A percentile compares a stretch with the other conserved stretches of the same genome.
Evolutionary conservation across 2,329 filamentous ascomycete species (phyloP).

Genomic region (Microascus cirrosus): DNA sequence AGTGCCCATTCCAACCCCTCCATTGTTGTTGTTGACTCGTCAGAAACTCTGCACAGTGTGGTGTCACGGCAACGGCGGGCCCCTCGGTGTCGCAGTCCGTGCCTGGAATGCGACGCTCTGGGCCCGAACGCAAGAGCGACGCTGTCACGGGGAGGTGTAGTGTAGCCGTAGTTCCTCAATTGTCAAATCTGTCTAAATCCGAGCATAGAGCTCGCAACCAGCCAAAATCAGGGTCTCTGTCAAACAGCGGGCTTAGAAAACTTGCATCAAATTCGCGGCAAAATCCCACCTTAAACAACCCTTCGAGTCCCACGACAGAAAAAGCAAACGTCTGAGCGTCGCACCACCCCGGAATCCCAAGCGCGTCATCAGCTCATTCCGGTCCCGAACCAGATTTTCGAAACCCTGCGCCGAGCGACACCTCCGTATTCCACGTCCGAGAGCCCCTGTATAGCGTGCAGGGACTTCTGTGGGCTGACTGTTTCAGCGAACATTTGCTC

Average conservation of each 20-base stretch:
- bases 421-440: background rate
- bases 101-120: background rate
- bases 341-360: background rate
- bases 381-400: background rate
- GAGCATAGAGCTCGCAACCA: background rate
- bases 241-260: background rate
- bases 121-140: background rate
- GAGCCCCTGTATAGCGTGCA: background rate
- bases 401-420: background rate
- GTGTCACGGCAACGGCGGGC: background rate
- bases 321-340: background rate
- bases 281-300: background rate
- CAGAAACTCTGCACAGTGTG: background rate
- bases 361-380: background rate
- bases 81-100: background rate
- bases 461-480: background rate
- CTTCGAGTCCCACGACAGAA: background rate
- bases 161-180: background rate
- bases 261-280: background rate
- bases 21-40: background rate
- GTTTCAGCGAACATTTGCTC: background rate
- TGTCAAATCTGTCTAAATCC: background rate
- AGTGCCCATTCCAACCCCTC: background rate
- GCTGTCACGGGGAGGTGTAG: background rate
- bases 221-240: too few species aligned